phyloP scores from a whole-genome alignment of 1,284 basidiomycete genomes.

The Hypsizygus ulmarius region DNA sequence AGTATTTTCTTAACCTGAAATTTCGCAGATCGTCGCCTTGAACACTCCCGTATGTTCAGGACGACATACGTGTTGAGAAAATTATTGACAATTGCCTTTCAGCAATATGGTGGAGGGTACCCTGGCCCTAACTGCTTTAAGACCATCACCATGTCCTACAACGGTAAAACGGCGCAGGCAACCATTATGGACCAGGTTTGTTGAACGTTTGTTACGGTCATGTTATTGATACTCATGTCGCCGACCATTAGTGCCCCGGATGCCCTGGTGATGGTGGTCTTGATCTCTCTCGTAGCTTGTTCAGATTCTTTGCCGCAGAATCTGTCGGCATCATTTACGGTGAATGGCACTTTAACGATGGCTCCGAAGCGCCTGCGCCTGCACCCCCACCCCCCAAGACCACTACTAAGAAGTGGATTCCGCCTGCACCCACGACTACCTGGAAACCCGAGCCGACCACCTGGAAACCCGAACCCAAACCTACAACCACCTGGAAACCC shows the following conservation, averaged over 20 bases:
- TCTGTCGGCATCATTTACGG: conserved; percentile 54
- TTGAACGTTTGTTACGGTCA: neutral
- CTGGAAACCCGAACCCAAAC: conserved; percentile 10
- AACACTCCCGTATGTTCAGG: conserved; percentile 24
- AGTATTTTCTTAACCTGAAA: neutral
- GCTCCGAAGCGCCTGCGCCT: conserved; percentile 24
- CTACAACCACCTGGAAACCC: neutral
- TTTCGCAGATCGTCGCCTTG: conserved; percentile 26
- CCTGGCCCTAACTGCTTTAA: conserved; percentile 65
- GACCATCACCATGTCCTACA: conserved; percentile 61
- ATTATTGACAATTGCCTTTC: neutral
- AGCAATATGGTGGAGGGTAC: conserved; percentile 42
- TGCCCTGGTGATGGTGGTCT: conserved; percentile 70
- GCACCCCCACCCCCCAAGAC: conserved; percentile 24
- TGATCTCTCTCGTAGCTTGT: conserved; percentile 77
- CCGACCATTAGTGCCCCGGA: conserved; percentile 54
- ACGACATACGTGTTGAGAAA: neutral
- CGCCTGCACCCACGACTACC: conserved; percentile 10
- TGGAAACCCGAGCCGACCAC: conserved; percentile 18
- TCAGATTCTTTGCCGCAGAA: conserved; percentile 54
- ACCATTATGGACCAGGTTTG: conserved; percentile 35
- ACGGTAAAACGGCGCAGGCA: conserved; percentile 53
- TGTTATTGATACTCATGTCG: neutral
- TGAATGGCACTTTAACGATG: conserved; percentile 52
- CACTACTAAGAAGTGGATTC: conserved; percentile 15